A percentile compares a stretch with the other conserved stretches of the same genome.
Conservation (phyloP, 164 flowering plant genomes). For the Aristolochia fimbriata region DNA sequence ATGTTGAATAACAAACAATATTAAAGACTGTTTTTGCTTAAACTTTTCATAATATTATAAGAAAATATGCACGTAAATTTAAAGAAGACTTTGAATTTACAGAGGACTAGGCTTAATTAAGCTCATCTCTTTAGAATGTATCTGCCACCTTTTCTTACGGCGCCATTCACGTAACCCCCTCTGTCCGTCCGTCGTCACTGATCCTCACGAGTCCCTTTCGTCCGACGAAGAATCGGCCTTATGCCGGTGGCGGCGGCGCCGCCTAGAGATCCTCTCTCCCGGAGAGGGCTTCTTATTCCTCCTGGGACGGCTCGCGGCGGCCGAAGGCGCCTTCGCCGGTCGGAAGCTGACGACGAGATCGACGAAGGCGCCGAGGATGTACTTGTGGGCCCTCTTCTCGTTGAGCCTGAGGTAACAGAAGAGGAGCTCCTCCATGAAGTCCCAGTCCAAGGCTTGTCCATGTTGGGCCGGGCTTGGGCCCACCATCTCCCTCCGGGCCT, state of each 20-base stretch:
- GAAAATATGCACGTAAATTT: too few relatives aligned
- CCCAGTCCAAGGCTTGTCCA: constrained; percentile 65
- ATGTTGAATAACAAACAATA: too few relatives aligned
- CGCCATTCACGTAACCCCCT: neutral
- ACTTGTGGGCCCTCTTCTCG: constrained; percentile 49
- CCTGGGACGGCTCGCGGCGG: constrained; percentile 4
- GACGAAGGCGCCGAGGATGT: constrained; percentile 59
- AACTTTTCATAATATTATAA: too few relatives aligned
- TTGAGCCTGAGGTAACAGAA: constrained; percentile 64
- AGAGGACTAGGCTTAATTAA: too few relatives aligned
- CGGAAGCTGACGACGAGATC: constrained; percentile 42
- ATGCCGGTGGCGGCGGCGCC: neutral
- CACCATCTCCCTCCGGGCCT: constrained; percentile 15
- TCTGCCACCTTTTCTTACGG: constrained; percentile 7
- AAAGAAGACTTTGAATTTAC: too few relatives aligned
- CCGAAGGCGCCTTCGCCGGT: constrained; percentile 8
- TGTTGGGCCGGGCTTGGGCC: neutral
- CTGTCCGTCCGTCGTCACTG: too few relatives aligned
- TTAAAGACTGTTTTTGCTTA: too few relatives aligned
- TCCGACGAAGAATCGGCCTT: neutral
- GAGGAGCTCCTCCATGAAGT: constrained; percentile 73
- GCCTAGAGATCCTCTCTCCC: constrained; percentile 2
- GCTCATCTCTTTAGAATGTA: too few relatives aligned
- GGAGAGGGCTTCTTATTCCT: constrained; percentile 14
- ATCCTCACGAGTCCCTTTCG: neutral